Base-by-base conservation (phyloP, 176 grass and related monocot genomes). In the Cenchrus fungigraminus region DNA sequence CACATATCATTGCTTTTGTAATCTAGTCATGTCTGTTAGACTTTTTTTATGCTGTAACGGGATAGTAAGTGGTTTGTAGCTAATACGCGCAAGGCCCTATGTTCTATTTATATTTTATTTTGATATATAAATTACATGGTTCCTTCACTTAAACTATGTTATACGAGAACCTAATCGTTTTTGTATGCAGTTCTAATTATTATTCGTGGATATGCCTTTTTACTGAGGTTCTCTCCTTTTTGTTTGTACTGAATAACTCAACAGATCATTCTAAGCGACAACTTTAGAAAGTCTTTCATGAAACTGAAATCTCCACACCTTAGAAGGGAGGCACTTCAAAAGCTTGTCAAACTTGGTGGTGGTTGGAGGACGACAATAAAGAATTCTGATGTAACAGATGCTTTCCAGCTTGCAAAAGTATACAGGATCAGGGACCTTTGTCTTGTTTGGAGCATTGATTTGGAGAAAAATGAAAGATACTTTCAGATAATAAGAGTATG, bases 401-500 rank as follows among this genome's bases (percentile, higher is more conserved):
- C 84, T 83, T 94, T 80, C 45, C 37, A 75, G 62, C 86, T 92
- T 82, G 51, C 88, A 77, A 90, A 85, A 78, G 79, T 87, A 66
- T 92, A 91, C 65, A 76, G 28, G 46, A 73, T 92, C 19, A 77
- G 57, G 16, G 88, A 91, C 0, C 84, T 89, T 55, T 82, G 84
- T 87, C 81, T 97, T 83, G 71, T 97, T 81, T 97, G 95, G 92
- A 94, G 92, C 74, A 87, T 69, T 71, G 95, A 97, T 72, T 17
- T 97, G 29, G 80, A 86, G 62, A 94, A 88, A 58, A 84, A 89
- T 12, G 83, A 89, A 54, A 90, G 72, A 19, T 97, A 88, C 80
- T 71, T 80, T 5, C 95, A 97, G 55, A 91, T 92, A 61, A 87
- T 97, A 57, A 97, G 88, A 81, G 80, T 97, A 45, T 97, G 92